Conservation (phyloP, 2,329 filamentous ascomycete species). For the Hypoxylon sp. region DNA sequence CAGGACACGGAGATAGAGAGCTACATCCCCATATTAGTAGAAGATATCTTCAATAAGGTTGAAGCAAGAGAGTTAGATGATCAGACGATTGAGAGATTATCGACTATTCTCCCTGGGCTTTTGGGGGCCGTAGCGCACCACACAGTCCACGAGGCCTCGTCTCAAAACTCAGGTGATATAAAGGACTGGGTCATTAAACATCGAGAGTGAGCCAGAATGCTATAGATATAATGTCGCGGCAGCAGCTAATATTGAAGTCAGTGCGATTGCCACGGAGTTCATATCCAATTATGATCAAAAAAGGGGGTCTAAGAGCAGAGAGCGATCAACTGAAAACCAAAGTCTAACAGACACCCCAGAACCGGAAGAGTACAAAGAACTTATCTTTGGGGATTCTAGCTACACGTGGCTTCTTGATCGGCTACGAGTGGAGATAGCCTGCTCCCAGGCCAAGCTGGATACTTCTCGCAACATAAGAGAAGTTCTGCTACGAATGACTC, state of each 20-base stretch:
- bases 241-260: background rate
- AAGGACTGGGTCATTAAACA: background rate
- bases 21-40: background rate
- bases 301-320: no score
- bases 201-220: background rate
- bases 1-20: background rate
- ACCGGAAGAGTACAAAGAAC: slow-evolving; percentile 1
- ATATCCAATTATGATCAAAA: background rate
- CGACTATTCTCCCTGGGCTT: background rate
- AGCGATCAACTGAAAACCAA: no score
- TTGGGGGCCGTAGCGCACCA: background rate
- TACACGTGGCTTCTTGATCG: slow-evolving; percentile 20
- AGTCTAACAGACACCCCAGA: background rate
- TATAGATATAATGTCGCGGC: background rate
- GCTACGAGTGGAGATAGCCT: slow-evolving; percentile 6
- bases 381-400: slow-evolving; percentile 2
- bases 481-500: background rate
- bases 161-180: background rate
- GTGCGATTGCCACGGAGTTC: background rate
- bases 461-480: background rate
- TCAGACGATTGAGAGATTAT: background rate
- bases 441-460: background rate
- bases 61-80: background rate
- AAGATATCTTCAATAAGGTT: background rate
- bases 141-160: background rate